Evolutionary conservation across 257 asterid genomes (phyloP).

Genomic region (Scutellaria galericulata): DNA sequence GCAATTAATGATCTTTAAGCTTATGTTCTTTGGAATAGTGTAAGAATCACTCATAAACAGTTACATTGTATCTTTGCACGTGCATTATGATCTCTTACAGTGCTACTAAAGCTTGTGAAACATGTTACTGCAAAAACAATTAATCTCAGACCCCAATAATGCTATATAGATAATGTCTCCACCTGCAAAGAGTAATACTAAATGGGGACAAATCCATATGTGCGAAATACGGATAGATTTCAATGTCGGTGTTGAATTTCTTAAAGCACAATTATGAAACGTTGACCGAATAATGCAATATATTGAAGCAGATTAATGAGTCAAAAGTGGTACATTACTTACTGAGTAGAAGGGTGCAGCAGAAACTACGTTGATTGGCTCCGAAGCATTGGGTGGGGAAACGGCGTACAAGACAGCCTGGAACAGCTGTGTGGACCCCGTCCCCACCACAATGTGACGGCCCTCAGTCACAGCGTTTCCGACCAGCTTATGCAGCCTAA

Average conservation of each 20-base stretch:
- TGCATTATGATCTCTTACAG: conserved; percentile 24
- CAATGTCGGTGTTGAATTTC: conserved; percentile 28
- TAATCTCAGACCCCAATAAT: conserved; percentile 30
- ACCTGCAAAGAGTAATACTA: conserved; percentile 14
- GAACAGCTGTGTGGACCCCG: conserved; percentile 90
- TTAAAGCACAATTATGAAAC: not conserved
- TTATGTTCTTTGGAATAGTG: conserved; percentile 15
- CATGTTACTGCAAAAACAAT: conserved; percentile 25
- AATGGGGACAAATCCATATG: conserved; percentile 40
- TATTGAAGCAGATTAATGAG: not conserved
- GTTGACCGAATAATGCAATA: not conserved
- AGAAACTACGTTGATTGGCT: conserved; percentile 80
- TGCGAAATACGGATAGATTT: conserved; percentile 33
- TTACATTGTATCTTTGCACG: conserved; percentile 37
- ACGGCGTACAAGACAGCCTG: conserved; percentile 90
- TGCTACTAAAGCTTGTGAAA: conserved; percentile 31
- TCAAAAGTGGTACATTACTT: conserved; percentile 27
- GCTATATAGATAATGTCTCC: conserved; percentile 37
- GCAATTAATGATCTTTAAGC: conserved; percentile 37
- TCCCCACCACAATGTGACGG: conserved; percentile 85
- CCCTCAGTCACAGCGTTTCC: conserved; percentile 79
- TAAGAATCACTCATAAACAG: conserved; percentile 34
- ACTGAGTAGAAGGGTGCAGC: conserved; percentile 96
- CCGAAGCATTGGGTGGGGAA: conserved; percentile 56
- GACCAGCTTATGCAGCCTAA: conserved; percentile 73